A percentile compares a stretch with the other conserved stretches of the same genome.
These are phyloP conservation scores for Calamus simplicifolius DNA, from an alignment of 176 grass and related monocot species.

Conservation along the genomic window DNA sequence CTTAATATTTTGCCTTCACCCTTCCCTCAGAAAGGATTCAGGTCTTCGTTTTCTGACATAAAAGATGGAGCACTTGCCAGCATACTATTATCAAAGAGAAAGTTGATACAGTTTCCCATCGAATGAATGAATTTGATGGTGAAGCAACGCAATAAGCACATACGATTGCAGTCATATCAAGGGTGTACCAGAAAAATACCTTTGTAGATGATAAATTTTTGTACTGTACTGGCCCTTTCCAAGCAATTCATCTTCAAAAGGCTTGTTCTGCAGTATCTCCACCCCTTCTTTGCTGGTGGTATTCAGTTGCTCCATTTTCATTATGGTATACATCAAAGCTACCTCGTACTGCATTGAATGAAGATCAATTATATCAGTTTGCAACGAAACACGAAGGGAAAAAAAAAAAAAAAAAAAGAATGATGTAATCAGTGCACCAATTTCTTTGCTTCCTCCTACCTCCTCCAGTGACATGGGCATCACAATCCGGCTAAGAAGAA, in stretches of 20 bases:
- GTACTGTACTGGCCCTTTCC: conserved; percentile 71
- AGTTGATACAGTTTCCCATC: too few relatives aligned
- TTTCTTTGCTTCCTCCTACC: conserved; percentile 27
- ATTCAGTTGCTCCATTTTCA: conserved; percentile 97
- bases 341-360: conserved; percentile 51
- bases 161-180: too few relatives aligned
- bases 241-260: conserved; percentile 71
- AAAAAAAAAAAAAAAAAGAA: neutral
- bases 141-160: too few relatives aligned
- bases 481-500: conserved; percentile 61
- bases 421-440: neutral
- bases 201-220: conserved; percentile 75
- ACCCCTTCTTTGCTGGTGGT: conserved; percentile 78
- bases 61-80: too few relatives aligned
- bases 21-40: too few relatives aligned
- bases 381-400: neutral
- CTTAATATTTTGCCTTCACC: too few relatives aligned
- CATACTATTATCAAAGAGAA: too few relatives aligned
- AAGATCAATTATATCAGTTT: neutral
- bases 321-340: conserved; percentile 64
- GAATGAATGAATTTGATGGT: too few relatives aligned
- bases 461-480: conserved; percentile 90
- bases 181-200: conserved; percentile 24
- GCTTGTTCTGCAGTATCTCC: conserved; percentile 50
- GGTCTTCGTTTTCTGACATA: too few relatives aligned